phyloP scores from a whole-genome alignment of 2,329 filamentous ascomycete genomes.

The Fusarium sp. region DNA sequence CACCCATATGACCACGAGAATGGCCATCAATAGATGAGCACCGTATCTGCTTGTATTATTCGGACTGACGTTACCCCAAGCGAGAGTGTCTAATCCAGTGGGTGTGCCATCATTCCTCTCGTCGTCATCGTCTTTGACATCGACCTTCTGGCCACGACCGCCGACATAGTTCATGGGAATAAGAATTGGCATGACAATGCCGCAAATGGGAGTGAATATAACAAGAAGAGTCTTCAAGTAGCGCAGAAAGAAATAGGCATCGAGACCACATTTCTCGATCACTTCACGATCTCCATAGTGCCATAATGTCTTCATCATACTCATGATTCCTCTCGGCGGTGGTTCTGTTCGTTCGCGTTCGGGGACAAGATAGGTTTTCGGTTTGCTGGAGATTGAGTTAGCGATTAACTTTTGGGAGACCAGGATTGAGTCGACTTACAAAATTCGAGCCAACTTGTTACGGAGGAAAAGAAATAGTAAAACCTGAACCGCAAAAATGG shows the following conservation, averaged over 20 bases:
- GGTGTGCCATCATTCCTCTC: conserved; percentile 41
- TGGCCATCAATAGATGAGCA: conserved; percentile 83
- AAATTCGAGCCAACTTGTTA: conserved; percentile 82
- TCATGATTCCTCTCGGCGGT: conserved; percentile 62
- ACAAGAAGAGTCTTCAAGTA: conserved; percentile 81
- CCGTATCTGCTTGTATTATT: conserved; percentile 75
- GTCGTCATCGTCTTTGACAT: conserved; percentile 38
- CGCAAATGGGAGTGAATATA: conserved; percentile 86
- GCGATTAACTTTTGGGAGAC: too few relatives aligned
- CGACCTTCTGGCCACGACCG: conserved; percentile 68
- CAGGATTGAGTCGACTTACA: too few relatives aligned
- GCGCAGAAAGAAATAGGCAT: conserved; percentile 96
- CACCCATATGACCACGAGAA: conserved; percentile 82
- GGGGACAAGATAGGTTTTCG: conserved; percentile 85
- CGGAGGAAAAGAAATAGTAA: conserved; percentile 78
- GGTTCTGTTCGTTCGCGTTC: conserved; percentile 83
- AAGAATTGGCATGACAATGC: conserved; percentile 82
- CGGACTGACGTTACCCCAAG: conserved; percentile 84
- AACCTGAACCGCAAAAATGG: conserved; percentile 70
- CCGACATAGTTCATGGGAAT: conserved; percentile 83
- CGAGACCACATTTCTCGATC: conserved; percentile 93
- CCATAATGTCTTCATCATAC: conserved; percentile 64
- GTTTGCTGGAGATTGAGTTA: too few relatives aligned
- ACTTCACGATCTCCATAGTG: conserved; percentile 78
- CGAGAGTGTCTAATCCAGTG: conserved; percentile 79